Evolutionary conservation across 1,139 yeast genomes (phyloP).

Genomic region (Ogataea hybrid): DNA sequence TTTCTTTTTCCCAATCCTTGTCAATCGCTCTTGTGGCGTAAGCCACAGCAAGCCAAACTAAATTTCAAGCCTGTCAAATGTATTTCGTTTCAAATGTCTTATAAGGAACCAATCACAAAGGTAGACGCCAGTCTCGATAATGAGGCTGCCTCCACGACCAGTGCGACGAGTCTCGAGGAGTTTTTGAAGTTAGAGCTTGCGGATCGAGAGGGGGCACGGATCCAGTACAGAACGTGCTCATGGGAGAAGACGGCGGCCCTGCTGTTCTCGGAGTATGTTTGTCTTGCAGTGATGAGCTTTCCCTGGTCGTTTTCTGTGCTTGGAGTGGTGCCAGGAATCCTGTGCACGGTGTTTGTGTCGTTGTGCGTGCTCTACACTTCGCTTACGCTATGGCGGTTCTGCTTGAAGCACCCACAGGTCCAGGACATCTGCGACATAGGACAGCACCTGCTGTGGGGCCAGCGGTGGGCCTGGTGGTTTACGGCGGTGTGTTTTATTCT

Average conservation of each 20-base stretch:
- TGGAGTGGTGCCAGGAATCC: conserved; percentile 57
- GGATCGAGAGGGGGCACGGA: conserved; percentile 31
- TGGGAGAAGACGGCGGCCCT: conserved; percentile 61
- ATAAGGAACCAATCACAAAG: too few species aligned
- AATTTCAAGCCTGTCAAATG: too few species aligned
- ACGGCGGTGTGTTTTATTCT: conserved; percentile 54
- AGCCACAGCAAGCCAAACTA: too few species aligned
- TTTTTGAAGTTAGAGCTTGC: conserved; percentile 17
- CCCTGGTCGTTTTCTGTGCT: conserved; percentile 64
- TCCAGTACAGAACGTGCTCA: conserved; percentile 52
- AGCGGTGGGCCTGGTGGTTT: conserved; percentile 53
- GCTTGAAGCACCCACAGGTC: conserved; percentile 51
- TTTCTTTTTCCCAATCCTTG: too few species aligned
- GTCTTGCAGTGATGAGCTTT: conserved; percentile 61
- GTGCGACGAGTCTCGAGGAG: conserved; percentile 9
- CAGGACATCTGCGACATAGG: conserved; percentile 60
- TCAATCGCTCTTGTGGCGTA: too few species aligned
- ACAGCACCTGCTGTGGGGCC: conserved; percentile 52
- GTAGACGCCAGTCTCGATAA: too few species aligned
- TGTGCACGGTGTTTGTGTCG: conserved; percentile 51
- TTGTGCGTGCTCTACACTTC: conserved; percentile 55
- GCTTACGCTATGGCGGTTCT: conserved; percentile 50
- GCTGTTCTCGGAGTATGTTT: conserved; percentile 57
- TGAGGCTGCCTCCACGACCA: background rate
- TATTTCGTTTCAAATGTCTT: too few species aligned